Base-by-base conservation (phyloP, 1,284 basidiomycete genomes). In the Irpex sp. region DNA sequence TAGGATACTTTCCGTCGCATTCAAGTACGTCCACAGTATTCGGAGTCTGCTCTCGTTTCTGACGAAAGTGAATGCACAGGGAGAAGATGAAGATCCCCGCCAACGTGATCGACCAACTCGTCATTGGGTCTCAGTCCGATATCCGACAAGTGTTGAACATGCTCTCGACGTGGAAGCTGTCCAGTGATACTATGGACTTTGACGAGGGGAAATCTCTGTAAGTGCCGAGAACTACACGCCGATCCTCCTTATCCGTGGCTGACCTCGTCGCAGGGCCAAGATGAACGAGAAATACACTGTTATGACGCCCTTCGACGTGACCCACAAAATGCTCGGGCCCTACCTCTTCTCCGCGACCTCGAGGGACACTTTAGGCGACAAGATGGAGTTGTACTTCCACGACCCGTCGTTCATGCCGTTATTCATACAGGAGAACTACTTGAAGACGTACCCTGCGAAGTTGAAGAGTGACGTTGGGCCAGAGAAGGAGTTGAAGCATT, bases 81-180 rank as follows among this genome's bases (percentile, higher is more conserved):
- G 95, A 97, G 76, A 94, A 94, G 70, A 84, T 99, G 84, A 94
- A 95, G 76, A 81, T 98, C 35, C 91, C 93, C 0, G 85, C 88
- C 1, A 94, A 94, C 63, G 97, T 97, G 43, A 81, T 99, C 56
- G 97, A 98, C 71, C 93, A 97, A 73, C 89, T 99, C 33, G 86
- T 99, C 65, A 78, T 81, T 7, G 92, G 96, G 5, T 85, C 95
- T 8, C 93, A 97, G 69, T 95, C 94, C 2, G 97, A 99, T 75
- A 97, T 99, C 63, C 92, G 97, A 4, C 94, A 97, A 72, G 93
- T 99, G 4, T 80, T 98, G 67, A 99, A 98, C 74, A 98, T 99
- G 95, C 81, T 99, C 5, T 97, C 96, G 8, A 98, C 96, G 0
- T 99, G 94, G 93, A 94, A 90, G 72, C 77, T 95, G 21, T 90